Evolutionary conservation across 2,329 filamentous ascomycete species (phyloP), one percentile per base, ranked within the genome.

Genomic region (Aureobasidium zeae): DNA sequence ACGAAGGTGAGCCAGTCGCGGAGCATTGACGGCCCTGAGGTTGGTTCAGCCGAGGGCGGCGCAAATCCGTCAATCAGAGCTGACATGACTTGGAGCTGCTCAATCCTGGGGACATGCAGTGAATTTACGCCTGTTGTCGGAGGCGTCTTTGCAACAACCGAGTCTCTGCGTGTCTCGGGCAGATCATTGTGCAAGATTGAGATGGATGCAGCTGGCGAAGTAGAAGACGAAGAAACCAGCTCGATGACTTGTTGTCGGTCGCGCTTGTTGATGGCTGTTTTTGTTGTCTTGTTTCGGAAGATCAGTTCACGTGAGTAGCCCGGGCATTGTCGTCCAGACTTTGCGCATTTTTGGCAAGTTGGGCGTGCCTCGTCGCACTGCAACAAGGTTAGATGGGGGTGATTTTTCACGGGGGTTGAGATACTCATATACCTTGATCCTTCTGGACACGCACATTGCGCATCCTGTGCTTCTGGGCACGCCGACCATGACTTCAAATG

Each of bases 331-430:
- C 43, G 32, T 31, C 43, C 43, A n/a, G 32, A 24, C 33, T 45
- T 45, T 31, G 19, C 11, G 25, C 43, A 45, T 24, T 25, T 29
- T 5, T 37, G 43, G 26, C 43, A 45, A 5, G 26, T 24, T 12
- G 43, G 43, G 22, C 43, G 43, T 16, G 24, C 33, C 32, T 45
- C 43, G 29, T 45, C 43, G 25, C 43, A 45, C 43, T 45, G 28
- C 38, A 17, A 25, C 32, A 5, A 25, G 20, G 32, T 35, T 21
- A 44, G 41, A 35, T 12, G 41, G 13, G 13, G 16, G 36, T 13
- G 10, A n/a, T 10, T 17, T 24, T 8, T 31, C 32, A 17, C 10
- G 13, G 24, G 12, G 24, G 16, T 24, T 13, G 17, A 15, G 39
- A 16, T 36, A 24, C 29, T 35, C 19, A 36, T 32, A 21, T 45